These are phyloP conservation scores for Pseudotsuga menziesii DNA, from an alignment of 75 land plant species.

Conservation along the genomic window DNA sequence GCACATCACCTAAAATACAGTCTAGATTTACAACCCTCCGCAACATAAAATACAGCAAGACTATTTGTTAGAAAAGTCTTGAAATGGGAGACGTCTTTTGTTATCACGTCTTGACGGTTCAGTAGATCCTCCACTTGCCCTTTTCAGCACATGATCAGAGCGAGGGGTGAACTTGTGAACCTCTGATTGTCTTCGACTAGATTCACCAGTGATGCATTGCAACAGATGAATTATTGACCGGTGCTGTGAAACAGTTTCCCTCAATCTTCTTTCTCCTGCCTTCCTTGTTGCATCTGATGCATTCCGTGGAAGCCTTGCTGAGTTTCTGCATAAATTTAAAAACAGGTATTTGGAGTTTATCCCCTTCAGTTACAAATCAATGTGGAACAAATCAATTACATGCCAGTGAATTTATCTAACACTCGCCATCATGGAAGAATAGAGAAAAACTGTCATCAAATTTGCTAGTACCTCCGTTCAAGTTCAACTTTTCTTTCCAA, in stretches of 20 bases:
- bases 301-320: slow-evolving; percentile 11
- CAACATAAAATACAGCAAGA: not conserved
- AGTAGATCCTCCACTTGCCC: not conserved
- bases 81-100: slow-evolving; percentile 12
- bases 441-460: not conserved
- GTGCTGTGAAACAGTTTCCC: slow-evolving; percentile 8
- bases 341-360: not conserved
- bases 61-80: slow-evolving; percentile 19
- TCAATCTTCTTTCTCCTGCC: slow-evolving; percentile 16
- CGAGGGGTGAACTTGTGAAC: slow-evolving; percentile 9
- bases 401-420: not conserved
- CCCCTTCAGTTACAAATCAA: slow-evolving; percentile 1
- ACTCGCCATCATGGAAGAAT: not conserved
- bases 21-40: no score
- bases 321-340: slow-evolving; percentile 3
- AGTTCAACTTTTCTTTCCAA: slow-evolving; percentile 57
- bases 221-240: slow-evolving; percentile 1
- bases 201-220: slow-evolving; percentile 12
- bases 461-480: slow-evolving; percentile 50
- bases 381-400: not conserved
- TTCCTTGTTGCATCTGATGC: not conserved
- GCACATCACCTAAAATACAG: no score
- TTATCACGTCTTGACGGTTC: not conserved
- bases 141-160: not conserved
- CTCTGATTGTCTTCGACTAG: slow-evolving; percentile 7